These are phyloP conservation scores for Flaveria trinervia DNA, from an alignment of 129 eudicot genomes.

Conservation along the genomic window DNA sequence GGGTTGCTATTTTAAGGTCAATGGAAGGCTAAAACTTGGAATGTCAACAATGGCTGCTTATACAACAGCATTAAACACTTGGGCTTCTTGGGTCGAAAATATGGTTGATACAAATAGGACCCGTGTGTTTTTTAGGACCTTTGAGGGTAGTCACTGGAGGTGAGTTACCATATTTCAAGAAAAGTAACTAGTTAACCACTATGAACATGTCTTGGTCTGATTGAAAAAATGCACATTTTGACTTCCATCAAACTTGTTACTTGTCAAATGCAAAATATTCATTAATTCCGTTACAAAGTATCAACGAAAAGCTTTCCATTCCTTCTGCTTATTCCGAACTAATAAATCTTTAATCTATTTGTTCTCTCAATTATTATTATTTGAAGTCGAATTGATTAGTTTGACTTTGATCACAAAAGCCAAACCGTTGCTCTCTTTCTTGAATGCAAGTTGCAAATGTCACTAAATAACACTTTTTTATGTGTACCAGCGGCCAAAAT, in stretches of 20 bases:
- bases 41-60: conserved; percentile 65
- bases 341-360: not conserved
- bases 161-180: conserved; percentile 27
- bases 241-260: not conserved
- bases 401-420: not conserved
- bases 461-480: not conserved
- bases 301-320: conserved; percentile 2
- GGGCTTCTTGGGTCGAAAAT: conserved; percentile 87
- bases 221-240: not conserved
- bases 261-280: not conserved
- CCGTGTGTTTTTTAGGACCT: conserved; percentile 81
- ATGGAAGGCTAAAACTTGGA: conserved; percentile 74
- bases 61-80: conserved; percentile 65
- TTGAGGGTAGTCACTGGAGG: conserved; percentile 97
- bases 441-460: not conserved
- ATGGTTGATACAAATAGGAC: conserved; percentile 65
- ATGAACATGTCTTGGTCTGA: not conserved
- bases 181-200: not conserved
- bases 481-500: conserved; percentile 50
- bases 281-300: not conserved
- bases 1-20: conserved; percentile 84
- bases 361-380: too few species aligned
- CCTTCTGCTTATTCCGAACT: not conserved
- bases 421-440: not conserved
- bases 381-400: not conserved